Evolutionary conservation across 768 basidiomycete species (phyloP), one percentile per base, ranked within the genome.

Genomic region (Galerina sulciceps): DNA sequence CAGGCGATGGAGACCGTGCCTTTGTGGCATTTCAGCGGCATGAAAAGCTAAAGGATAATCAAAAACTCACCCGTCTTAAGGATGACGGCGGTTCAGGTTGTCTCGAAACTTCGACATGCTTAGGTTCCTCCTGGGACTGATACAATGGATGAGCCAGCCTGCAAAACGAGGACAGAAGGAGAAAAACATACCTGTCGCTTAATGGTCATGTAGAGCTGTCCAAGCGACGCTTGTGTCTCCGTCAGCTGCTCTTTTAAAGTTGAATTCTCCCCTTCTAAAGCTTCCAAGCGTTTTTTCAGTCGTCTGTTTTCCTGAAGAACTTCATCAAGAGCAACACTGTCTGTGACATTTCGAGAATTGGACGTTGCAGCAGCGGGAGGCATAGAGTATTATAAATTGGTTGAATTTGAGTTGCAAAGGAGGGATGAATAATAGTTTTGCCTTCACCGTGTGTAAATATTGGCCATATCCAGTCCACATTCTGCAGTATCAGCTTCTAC

Each of bases 1-100:
- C 59, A 35, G 56, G 15, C 5, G 59, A 60, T 41, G 55, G 55
- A 14, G 59, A 60, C 26, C 59, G 59, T 18, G 17, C 54, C 59
- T 60, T 9, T 4, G 4, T 4, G 22, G 48, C n/a, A 40, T 15
- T 18, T 43, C 23, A 41, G 10, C n/a, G 1, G 3, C 5, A n/a
- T n/a, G 11, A 11, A 18, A 9, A 3, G 18, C 18, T 11, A 37
- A 4, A 26, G n/a, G n/a, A n/a, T 15, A 36, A 43, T 13, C 17
- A 17, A 15, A 14, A 36, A 18, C 31, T 53, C 22, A 59, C 58
- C 38, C 58, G 47, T 53, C 48, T 59, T 5, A 40, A 15, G 10
- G 31, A 40, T 20, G 52, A 8, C 18, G 35, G 22, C 13, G n/a
- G 10, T 20, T 11, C 20, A n/a, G 41, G 22, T 17, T 17, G 18